Percentiles rank a stretch among this genome's conserved stretches.
phyloP scores from a whole-genome alignment of 2,329 filamentous ascomycete species.

The Nigrograna mackinnonii region DNA sequence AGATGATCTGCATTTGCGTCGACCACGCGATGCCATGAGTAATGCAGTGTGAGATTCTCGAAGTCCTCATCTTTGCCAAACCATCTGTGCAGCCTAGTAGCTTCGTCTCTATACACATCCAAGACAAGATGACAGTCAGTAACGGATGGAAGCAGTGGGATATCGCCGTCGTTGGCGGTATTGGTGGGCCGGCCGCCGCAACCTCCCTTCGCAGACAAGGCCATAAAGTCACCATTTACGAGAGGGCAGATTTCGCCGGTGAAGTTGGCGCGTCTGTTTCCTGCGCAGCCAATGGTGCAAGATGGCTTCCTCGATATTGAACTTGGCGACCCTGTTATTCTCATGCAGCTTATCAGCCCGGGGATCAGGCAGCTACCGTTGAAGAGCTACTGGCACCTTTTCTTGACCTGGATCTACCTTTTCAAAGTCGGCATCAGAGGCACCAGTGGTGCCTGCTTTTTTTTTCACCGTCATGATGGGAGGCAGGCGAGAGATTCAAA shows the following conservation, averaged over 20 bases:
- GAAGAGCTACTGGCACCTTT: constrained; percentile 66
- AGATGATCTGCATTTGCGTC: too few species aligned
- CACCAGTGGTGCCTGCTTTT: too few species aligned
- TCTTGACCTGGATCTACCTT: constrained; percentile 63
- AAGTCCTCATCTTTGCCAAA: too few species aligned
- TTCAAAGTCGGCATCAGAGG: too few species aligned
- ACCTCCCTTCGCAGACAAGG: constrained; percentile 58
- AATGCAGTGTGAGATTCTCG: too few species aligned
- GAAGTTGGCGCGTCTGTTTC: constrained; percentile 59
- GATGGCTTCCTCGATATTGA: constrained; percentile 69
- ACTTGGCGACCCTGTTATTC: constrained; percentile 67
- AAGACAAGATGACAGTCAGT: too few species aligned
- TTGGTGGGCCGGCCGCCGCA: constrained; percentile 56
- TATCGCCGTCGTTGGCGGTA: constrained; percentile 54
- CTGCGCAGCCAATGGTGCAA: constrained; percentile 71
- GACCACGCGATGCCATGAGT: too few species aligned
- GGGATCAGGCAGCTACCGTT: constrained; percentile 58
- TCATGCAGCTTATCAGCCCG: constrained; percentile 68
- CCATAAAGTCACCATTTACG: constrained; percentile 65
- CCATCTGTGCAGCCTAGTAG: too few species aligned
- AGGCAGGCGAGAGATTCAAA: too few species aligned
- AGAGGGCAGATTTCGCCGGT: constrained; percentile 66
- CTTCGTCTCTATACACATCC: too few species aligned
- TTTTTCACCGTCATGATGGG: too few species aligned
- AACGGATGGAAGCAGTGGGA: constrained; percentile 24